phyloP scores from a whole-genome alignment of 2,329 filamentous ascomycete species.

The Alternaria dauci region DNA sequence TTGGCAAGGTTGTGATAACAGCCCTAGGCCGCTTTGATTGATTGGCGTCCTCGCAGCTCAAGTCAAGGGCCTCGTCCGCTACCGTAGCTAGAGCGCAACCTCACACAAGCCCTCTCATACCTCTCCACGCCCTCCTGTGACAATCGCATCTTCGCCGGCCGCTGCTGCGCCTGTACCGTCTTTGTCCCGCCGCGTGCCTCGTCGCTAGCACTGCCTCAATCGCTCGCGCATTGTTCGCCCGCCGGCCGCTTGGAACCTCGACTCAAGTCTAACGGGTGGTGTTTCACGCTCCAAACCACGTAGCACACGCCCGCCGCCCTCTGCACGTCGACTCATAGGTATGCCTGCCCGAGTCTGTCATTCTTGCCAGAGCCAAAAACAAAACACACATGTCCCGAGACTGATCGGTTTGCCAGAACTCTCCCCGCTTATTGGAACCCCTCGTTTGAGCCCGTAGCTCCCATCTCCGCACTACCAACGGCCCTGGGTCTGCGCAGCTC shows the following conservation, averaged over 20 bases:
- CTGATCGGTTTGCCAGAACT: conserved; percentile 43
- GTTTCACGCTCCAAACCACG: conserved; percentile 50
- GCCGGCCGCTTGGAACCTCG: conserved; percentile 43
- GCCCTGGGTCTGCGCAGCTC: conserved; percentile 18
- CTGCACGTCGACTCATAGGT: conserved; percentile 43
- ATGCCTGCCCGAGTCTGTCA: conserved; percentile 34
- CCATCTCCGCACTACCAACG: conserved; percentile 2
- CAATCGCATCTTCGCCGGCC: conserved; percentile 25
- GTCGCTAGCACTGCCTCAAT: conserved; percentile 19
- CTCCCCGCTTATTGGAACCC: conserved; percentile 43
- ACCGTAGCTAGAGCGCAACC: conserved; percentile 29
- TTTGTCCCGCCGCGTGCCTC: conserved; percentile 27
- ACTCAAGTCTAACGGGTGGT: conserved; percentile 45
- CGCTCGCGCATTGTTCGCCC: conserved; percentile 37
- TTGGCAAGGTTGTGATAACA: conserved; percentile 28
- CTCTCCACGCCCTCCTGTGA: conserved; percentile 25
- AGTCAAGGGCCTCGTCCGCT: conserved; percentile 23
- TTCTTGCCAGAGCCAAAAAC: conserved; percentile 28
- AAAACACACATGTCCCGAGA: conserved; percentile 9
- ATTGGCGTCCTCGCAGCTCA: conserved; percentile 26
- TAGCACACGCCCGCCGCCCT: conserved; percentile 46
- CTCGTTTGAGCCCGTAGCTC: conserved; percentile 44
- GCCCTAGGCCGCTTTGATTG: conserved; percentile 27
- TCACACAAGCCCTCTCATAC: conserved; percentile 23
- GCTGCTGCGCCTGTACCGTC: conserved; percentile 35